Evolutionary conservation across 2,329 filamentous ascomycete genomes (phyloP), one percentile per base, ranked within the genome.

Genomic region (Phyllosticta citrichinensis): DNA sequence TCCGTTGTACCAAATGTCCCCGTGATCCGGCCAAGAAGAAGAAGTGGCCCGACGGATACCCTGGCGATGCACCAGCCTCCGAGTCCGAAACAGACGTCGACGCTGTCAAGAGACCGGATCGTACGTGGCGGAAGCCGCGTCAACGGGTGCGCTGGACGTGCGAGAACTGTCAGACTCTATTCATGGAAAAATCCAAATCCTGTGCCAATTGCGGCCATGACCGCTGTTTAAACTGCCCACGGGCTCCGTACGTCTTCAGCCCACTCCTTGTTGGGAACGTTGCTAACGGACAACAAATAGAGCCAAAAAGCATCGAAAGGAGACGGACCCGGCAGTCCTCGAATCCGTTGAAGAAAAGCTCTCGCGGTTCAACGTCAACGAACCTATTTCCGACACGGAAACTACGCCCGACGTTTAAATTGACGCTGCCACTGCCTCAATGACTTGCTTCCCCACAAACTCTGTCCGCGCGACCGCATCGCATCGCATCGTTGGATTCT

Each of bases 1-100:
- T 80, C 57, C 85, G 89, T 59, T 96, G 91, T 77, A 89, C 85
- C 50, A 87, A 87, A 69, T 95, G 91, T 72, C 89, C 89, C 27
- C 81, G 90, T 67, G 86, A 91, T 68, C 90, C 90, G 81, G 77
- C 85, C 63, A 88, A 87, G 75, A 84, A 82, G 68, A 79, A 83
- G 68, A 87, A 87, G 68, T 89, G 87, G 70, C 86, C 86, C 0
- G 81, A 83, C 64, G 86, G 86, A 52, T 89, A 89, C 70, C 86
- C 86, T 4, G 85, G 86, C 52, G 87, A 89, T 66, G 77, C 78
- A 33, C 54, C 59, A 11, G 50, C 60, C 12, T 56, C 55, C 19
- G 70, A 71, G 14, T 61, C 69, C 0, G 70, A 72, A 52, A 71
- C 70, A 24, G 70, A 72, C 17, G 71, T 66, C 8, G 68, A 73